Evolutionary conservation across 306 rosid genomes (phyloP), one percentile per base, ranked within the genome.

Genomic region (Vigna hirtella): DNA sequence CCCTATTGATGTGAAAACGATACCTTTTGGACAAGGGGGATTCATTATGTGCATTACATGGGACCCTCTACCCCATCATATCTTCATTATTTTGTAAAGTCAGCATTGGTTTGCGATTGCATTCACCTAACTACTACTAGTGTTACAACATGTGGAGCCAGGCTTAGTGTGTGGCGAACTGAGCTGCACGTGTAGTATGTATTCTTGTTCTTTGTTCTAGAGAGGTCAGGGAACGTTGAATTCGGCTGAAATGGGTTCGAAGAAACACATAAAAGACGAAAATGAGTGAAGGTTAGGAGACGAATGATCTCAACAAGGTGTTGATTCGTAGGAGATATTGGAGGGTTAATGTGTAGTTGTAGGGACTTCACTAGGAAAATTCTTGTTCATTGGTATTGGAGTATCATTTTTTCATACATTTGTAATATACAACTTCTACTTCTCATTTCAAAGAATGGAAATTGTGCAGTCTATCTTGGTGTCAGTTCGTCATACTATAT

Each of bases 1-100:
- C 88, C 90, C 30, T 79, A 78, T 65, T 94, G 76, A 88, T 77
- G 50, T 61, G 72, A 68, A 45, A 30, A n/a, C 9, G 65, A 45
- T 6, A 14, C 28, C 1, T 75, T 62, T 69, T 63, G 45, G 68
- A 4, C 20, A 57, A 24, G 11, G 16, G 56, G 13, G 59, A 43
- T 7, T 32, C 40, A 34, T 24, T 20, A 9, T 6, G 24, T 48
- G 20, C 28, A 12, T 9, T 9, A 40, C 45, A 9, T 75, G 69
- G 73, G 80, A 42, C 52, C 72, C 59, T 0, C 8, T 53, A 38
- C 45, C 45, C 45, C 3, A 1, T 8, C 3, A 76, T 52, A 53
- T 56, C 18, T 40, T 64, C 72, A 8, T 66, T 2, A 66, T 78
- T 76, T 82, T 82, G 22, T 63, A 67, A 32, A 56, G 78, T 79